These are phyloP conservation scores for Auriscalpium microsporum DNA, from an alignment of 768 basidiomycete genomes.

Conservation along the genomic window DNA sequence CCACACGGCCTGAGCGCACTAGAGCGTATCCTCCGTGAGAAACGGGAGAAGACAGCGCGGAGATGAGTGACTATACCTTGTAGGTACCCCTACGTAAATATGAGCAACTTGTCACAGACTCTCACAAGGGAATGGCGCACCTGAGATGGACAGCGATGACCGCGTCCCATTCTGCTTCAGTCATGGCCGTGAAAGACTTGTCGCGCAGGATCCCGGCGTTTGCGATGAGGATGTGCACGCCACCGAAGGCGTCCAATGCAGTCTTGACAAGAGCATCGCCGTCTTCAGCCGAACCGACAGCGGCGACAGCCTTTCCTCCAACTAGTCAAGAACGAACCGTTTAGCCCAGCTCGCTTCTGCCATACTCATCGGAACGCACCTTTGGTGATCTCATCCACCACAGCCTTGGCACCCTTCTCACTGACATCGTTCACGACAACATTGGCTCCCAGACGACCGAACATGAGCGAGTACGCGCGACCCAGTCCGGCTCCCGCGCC, in stretches of 20 bases:
- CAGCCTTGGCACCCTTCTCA: slow-evolving; percentile 72
- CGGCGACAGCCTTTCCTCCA: slow-evolving; percentile 82
- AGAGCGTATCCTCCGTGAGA: not conserved
- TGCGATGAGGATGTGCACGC: slow-evolving; percentile 79
- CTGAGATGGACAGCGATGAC: slow-evolving; percentile 84
- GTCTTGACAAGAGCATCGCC: slow-evolving; percentile 83
- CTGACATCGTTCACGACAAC: slow-evolving; percentile 94
- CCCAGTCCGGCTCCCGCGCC: slow-evolving; percentile 95
- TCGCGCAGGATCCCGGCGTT: slow-evolving; percentile 94
- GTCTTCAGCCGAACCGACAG: slow-evolving; percentile 83
- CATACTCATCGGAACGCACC: slow-evolving; percentile 33
- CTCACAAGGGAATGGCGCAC: slow-evolving; percentile 13
- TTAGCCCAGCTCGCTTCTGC: too few species aligned
- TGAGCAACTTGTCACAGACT: not conserved
- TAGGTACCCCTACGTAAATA: slow-evolving; percentile 58
- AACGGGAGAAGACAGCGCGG: not conserved
- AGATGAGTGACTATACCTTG: slow-evolving; percentile 41
- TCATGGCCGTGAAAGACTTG: slow-evolving; percentile 86
- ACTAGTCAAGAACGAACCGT: slow-evolving; percentile 32
- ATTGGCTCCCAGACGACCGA: slow-evolving; percentile 86
- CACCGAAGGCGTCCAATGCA: slow-evolving; percentile 80
- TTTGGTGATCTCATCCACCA: slow-evolving; percentile 80
- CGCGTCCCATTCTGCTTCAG: slow-evolving; percentile 89
- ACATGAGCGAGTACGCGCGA: slow-evolving; percentile 87
- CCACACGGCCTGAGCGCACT: slow-evolving; percentile 95